phyloP scores from a whole-genome alignment of 1,139 yeast genomes.

The Kodamaea ohmeri region DNA sequence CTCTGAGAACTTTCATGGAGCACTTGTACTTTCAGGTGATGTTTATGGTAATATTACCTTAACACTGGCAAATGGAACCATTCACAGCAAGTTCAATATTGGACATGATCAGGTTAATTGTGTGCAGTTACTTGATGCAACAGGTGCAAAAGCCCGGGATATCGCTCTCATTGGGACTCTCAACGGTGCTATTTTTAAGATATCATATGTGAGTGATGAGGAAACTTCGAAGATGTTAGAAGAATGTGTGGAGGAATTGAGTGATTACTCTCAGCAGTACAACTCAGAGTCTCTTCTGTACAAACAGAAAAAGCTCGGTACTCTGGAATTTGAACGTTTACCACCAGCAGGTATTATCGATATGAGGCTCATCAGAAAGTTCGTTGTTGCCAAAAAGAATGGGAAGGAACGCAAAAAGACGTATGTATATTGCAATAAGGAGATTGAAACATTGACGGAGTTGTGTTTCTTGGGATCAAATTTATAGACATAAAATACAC shows the following conservation, averaged over 20 bases:
- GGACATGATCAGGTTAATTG: slow-evolving; percentile 33
- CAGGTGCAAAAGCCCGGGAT: slow-evolving; percentile 10
- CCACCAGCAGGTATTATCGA: slow-evolving; percentile 18
- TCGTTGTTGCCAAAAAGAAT: slow-evolving; percentile 8
- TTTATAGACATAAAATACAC: slow-evolving; percentile 5
- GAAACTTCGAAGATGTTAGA: slow-evolving; percentile 13
- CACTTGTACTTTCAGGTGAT: slow-evolving; percentile 24
- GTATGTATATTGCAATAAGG: slow-evolving; percentile 6
- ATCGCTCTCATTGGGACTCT: slow-evolving; percentile 34
- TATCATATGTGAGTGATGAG: slow-evolving; percentile 11
- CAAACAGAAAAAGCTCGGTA: slow-evolving; percentile 9
- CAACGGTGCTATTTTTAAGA: slow-evolving; percentile 33
- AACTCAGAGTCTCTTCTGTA: slow-evolving; percentile 6
- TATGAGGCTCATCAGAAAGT: slow-evolving; percentile 18
- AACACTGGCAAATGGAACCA: slow-evolving; percentile 4
- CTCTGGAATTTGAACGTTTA: slow-evolving; percentile 11
- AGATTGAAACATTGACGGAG: slow-evolving; percentile 7
- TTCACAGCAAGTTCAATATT: slow-evolving; percentile 20
- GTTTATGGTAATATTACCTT: slow-evolving; percentile 30
- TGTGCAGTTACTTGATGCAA: slow-evolving; percentile 13
- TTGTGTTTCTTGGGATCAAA: slow-evolving; percentile 9
- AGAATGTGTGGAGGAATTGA: slow-evolving; percentile 19
- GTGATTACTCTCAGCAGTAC: slow-evolving; percentile 13
- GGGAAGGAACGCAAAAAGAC: slow-evolving; percentile 6
- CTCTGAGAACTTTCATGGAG: not conserved